These are phyloP conservation scores for Schoenoplectus tabernaemontani DNA, from an alignment of 202 grass and related monocot genomes.

Conservation along the genomic window DNA sequence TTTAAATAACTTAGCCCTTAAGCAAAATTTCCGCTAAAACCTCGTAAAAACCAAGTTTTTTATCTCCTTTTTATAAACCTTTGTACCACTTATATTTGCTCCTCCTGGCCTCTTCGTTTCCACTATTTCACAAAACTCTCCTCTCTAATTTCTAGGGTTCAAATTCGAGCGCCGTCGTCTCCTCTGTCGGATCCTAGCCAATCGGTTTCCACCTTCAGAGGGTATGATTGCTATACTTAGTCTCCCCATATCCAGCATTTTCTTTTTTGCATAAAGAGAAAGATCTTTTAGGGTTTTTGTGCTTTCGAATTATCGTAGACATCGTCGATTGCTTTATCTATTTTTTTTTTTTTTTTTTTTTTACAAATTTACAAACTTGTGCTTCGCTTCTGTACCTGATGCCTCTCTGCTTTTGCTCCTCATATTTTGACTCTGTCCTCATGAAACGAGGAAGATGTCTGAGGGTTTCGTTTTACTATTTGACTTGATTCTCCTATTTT, in stretches of 20 bases:
- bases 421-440: background rate
- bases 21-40: background rate
- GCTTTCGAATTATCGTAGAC: background rate
- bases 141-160: conserved; percentile 26
- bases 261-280: background rate
- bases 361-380: background rate
- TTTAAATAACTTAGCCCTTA: too few species aligned
- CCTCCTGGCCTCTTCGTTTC: background rate
- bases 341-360: too few species aligned
- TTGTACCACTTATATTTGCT: background rate
- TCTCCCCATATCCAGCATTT: conserved; percentile 10
- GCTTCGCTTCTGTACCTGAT: background rate
- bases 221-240: background rate
- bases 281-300: background rate
- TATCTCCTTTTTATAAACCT: background rate
- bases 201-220: background rate
- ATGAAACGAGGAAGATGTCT: background rate
- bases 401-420: background rate
- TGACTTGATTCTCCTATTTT: background rate
- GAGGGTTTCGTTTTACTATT: background rate
- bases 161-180: conserved; percentile 10
- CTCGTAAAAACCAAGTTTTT: background rate
- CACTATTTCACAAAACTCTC: conserved; percentile 3
- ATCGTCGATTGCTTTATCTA: background rate
- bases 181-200: background rate